These are phyloP conservation scores for Coemansia sp. DNA, from an alignment of 192 early-diverging fungal genomes.

Conservation along the genomic window DNA sequence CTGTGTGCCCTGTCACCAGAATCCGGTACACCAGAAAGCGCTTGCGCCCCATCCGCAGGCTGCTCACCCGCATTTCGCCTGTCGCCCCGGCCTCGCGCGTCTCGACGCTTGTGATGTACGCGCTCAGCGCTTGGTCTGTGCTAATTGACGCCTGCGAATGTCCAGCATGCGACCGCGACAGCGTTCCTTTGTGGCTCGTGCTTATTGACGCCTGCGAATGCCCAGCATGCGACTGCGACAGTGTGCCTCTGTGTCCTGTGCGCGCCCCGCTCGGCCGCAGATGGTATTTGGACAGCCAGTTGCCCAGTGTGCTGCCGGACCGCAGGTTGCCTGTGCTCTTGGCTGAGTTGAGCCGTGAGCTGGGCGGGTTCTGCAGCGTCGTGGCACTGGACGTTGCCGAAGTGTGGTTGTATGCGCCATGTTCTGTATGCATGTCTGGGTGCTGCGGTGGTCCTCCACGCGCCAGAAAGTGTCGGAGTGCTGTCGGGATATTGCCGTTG, in stretches of 20 bases:
- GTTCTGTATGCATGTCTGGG: slow-evolving; percentile 6
- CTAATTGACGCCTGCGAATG: slow-evolving; percentile 2
- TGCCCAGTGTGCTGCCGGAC: slow-evolving; percentile 42
- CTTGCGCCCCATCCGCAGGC: slow-evolving; percentile 50
- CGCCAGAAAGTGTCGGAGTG: slow-evolving; percentile 43
- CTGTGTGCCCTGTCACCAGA: slow-evolving; percentile 36
- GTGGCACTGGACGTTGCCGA: slow-evolving; percentile 41
- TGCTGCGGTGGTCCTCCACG: slow-evolving; percentile 25
- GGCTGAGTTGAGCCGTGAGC: slow-evolving; percentile 22
- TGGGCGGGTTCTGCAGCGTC: slow-evolving; percentile 27
- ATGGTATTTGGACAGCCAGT: slow-evolving; percentile 49
- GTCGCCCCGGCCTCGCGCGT: slow-evolving; percentile 23
- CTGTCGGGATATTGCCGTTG: slow-evolving; percentile 36
- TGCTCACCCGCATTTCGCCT: slow-evolving; percentile 43
- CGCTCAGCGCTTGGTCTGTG: slow-evolving; percentile 8
- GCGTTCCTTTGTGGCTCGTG: slow-evolving; percentile 6
- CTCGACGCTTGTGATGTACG: slow-evolving; percentile 50
- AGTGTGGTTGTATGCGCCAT: slow-evolving; percentile 21
- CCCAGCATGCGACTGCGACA: slow-evolving; percentile 6
- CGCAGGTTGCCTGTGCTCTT: slow-evolving; percentile 45
- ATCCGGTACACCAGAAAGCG: slow-evolving; percentile 48
- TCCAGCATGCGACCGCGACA: slow-evolving; percentile 6
- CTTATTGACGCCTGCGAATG: slow-evolving; percentile 4
- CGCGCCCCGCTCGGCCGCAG: slow-evolving; percentile 28
- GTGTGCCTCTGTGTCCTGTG: slow-evolving; percentile 3